phyloP scores from a whole-genome alignment of 495 filamentous ascomycete species.

The Tuber brumale region DNA sequence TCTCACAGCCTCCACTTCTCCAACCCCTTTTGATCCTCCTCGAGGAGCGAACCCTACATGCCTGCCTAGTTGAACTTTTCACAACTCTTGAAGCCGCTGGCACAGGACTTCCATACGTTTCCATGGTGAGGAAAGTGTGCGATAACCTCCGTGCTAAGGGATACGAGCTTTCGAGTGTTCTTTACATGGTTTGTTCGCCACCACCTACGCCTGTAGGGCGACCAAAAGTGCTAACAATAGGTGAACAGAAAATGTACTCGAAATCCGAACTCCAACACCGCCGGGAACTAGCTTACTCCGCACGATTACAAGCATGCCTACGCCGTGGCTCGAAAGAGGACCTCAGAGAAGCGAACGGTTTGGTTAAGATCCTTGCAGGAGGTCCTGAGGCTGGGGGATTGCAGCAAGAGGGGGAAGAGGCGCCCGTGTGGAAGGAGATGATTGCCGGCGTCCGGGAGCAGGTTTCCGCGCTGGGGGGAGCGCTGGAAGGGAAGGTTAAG shows the following conservation, averaged over 20 bases:
- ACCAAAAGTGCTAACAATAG: neutral
- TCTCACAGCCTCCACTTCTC: neutral
- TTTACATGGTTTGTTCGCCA: neutral
- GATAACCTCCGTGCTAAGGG: neutral
- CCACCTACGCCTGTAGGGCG: neutral
- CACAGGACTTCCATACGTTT: neutral
- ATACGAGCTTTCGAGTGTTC: neutral
- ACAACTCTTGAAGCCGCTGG: neutral
- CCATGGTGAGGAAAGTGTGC: neutral
- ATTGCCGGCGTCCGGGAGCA: neutral
- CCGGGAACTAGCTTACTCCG: neutral
- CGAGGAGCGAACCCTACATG: neutral
- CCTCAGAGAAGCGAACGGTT: neutral
- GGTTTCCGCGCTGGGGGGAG: neutral
- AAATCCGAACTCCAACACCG: neutral
- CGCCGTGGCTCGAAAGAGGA: constrained; percentile 1
- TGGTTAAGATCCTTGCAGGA: neutral
- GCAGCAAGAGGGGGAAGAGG: neutral
- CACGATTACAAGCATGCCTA: neutral
- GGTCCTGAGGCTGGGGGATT: neutral
- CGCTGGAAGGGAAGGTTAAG: neutral
- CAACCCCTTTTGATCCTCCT: neutral
- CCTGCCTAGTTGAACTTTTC: neutral
- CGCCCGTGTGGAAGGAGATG: neutral
- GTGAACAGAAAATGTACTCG: neutral